phyloP scores from a whole-genome alignment of 306 rosid genomes.

The Cajanus cajan region DNA sequence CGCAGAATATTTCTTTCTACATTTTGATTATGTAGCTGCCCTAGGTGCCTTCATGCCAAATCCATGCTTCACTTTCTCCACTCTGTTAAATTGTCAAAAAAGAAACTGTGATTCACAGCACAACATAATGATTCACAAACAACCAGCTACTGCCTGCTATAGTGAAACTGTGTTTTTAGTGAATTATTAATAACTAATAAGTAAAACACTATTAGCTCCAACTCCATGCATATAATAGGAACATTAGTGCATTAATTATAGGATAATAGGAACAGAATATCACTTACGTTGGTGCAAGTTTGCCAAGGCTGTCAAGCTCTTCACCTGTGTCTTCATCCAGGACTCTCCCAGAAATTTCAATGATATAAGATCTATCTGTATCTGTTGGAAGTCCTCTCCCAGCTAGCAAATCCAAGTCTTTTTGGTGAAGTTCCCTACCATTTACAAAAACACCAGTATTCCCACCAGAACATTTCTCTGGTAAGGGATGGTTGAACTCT shows the following conservation, averaged over 20 bases:
- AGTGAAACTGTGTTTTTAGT: neutral
- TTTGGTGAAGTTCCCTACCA: conserved; percentile 90
- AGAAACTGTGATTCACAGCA: neutral
- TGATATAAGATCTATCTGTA: conserved; percentile 70
- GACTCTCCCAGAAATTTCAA: conserved; percentile 92
- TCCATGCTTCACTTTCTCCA: conserved; percentile 84
- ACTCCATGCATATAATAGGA: conserved; percentile 15
- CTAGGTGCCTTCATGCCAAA: conserved; percentile 90
- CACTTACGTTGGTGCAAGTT: conserved; percentile 97
- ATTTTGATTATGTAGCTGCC: conserved; percentile 45
- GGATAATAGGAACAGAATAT: neutral
- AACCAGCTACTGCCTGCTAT: neutral
- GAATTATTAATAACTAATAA: conserved; percentile 6
- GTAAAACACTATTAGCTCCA: conserved; percentile 11
- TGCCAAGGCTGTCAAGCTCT: conserved; percentile 93
- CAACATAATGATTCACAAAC: neutral
- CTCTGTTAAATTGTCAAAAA: conserved; percentile 49
- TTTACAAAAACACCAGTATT: conserved; percentile 79
- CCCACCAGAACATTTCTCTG: conserved; percentile 83
- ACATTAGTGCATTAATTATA: neutral
- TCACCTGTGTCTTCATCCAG: conserved; percentile 89
- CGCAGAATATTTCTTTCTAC: neutral
- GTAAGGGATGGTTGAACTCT: conserved; percentile 79
- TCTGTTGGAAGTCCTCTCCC: conserved; percentile 81
- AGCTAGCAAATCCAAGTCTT: conserved; percentile 84